A percentile compares a stretch with the other conserved stretches of the same genome.
Evolutionary conservation across 1,139 yeast species (phyloP).

Genomic region (Hansenula anomala): DNA sequence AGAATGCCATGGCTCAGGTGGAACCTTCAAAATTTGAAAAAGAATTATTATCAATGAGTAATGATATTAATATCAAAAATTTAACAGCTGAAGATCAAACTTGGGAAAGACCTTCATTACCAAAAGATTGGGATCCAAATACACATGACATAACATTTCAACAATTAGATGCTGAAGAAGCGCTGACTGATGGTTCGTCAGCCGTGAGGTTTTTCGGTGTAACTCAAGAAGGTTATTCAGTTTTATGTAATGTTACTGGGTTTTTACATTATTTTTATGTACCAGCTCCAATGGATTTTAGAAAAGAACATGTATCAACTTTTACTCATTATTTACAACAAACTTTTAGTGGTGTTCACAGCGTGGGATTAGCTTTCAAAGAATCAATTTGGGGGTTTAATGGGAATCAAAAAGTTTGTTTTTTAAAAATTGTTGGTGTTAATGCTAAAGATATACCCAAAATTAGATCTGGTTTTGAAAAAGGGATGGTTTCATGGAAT

Average conservation of each 20-base stretch:
- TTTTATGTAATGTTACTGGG: conserved; percentile 84
- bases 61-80: conserved; percentile 23
- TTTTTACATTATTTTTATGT: conserved; percentile 88
- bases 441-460: conserved; percentile 64
- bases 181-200: conserved; percentile 49
- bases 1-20: conserved; percentile 22
- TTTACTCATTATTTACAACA: conserved; percentile 47
- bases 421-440: conserved; percentile 64
- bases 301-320: conserved; percentile 43
- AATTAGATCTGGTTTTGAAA: conserved; percentile 75
- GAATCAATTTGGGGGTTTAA: conserved; percentile 95
- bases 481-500: conserved; percentile 70
- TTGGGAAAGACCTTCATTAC: conserved; percentile 46
- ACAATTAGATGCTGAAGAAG: conserved; percentile 93
- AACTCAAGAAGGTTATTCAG: conserved; percentile 81
- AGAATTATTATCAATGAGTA: conserved; percentile 58
- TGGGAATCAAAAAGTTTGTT: conserved; percentile 74
- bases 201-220: conserved; percentile 88
- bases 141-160: conserved; percentile 67
- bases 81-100: conserved; percentile 23
- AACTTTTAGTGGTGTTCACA: conserved; percentile 52
- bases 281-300: conserved; percentile 82
- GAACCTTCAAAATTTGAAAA: conserved; percentile 63
- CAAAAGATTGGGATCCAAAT: conserved; percentile 43
- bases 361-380: conserved; percentile 60